Evolutionary conservation across 192 early-diverging fungal genomes (phyloP).

Genomic region (Backusella parvicylindrica): DNA sequence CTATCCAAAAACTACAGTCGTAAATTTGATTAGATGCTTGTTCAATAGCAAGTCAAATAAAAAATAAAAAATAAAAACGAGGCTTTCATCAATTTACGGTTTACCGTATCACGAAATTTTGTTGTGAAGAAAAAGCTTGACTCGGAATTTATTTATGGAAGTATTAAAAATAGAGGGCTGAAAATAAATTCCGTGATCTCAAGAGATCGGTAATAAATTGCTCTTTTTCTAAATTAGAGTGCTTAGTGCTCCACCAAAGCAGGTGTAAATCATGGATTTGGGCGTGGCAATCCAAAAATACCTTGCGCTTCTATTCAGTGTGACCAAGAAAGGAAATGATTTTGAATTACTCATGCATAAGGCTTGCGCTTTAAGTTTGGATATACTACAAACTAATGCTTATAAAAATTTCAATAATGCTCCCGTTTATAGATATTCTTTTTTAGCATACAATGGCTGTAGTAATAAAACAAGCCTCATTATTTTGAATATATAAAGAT

Average conservation of each 20-base stretch:
- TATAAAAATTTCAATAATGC: neutral
- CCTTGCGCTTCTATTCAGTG: neutral
- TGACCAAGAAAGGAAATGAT: neutral
- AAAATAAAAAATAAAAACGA: neutral
- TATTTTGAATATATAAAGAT: conserved; percentile 1
- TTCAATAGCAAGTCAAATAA: neutral
- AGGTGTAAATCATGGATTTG: neutral
- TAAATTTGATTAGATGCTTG: neutral
- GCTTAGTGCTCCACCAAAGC: neutral
- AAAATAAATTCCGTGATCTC: neutral
- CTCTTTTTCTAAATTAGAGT: neutral
- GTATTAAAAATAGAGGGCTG: neutral
- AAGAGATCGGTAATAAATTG: neutral
- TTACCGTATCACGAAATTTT: neutral
- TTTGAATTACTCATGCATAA: neutral
- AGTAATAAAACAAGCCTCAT: neutral
- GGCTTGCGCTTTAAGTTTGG: neutral
- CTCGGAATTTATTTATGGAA: neutral
- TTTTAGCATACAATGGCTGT: neutral
- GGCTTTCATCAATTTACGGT: neutral
- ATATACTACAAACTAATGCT: neutral
- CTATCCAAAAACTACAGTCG: neutral
- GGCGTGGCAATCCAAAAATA: neutral
- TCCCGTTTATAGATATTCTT: neutral
- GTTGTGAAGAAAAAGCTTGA: neutral